Percentiles rank a stretch among this genome's conserved stretches.
Evolutionary conservation across 208 protist species (phyloP).

Genomic region (Phytomonas sp.): DNA sequence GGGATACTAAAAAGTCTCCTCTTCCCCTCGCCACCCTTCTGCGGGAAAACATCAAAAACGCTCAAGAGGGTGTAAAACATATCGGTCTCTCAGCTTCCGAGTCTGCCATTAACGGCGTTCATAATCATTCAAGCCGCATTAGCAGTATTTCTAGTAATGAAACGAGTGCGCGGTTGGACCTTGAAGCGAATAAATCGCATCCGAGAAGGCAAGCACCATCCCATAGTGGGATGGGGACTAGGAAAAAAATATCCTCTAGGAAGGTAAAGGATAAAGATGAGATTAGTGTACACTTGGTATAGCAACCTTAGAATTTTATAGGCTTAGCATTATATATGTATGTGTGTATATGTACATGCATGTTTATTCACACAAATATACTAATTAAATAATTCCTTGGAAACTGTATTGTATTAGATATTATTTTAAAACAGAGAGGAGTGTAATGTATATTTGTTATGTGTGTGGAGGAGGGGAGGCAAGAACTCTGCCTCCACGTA

Average conservation of each 20-base stretch:
- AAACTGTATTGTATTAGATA: conserved; percentile 1
- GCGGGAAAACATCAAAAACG: not conserved
- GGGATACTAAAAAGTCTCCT: not conserved
- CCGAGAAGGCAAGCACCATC: not conserved
- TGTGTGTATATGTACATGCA: not conserved
- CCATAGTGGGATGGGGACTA: not conserved
- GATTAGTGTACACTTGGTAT: not conserved
- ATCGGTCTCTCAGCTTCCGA: not conserved
- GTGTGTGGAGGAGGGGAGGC: not conserved
- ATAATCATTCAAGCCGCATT: not conserved
- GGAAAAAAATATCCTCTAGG: not conserved
- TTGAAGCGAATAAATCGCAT: not conserved
- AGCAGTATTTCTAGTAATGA: not conserved
- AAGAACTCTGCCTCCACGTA: not conserved
- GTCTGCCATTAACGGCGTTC: not conserved
- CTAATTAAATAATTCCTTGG: not conserved
- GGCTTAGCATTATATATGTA: not conserved
- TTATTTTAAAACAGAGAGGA: not conserved
- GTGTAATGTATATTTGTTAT: not conserved
- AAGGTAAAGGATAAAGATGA: not conserved
- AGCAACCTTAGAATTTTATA: not conserved
- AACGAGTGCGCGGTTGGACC: not conserved
- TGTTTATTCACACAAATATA: not conserved
- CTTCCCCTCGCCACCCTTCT: not conserved
- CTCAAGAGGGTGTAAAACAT: not conserved